Percentiles rank a stretch among this genome's conserved stretches.
Conservation (phyloP, 345 rosid species). For the Turritis glabra region DNA sequence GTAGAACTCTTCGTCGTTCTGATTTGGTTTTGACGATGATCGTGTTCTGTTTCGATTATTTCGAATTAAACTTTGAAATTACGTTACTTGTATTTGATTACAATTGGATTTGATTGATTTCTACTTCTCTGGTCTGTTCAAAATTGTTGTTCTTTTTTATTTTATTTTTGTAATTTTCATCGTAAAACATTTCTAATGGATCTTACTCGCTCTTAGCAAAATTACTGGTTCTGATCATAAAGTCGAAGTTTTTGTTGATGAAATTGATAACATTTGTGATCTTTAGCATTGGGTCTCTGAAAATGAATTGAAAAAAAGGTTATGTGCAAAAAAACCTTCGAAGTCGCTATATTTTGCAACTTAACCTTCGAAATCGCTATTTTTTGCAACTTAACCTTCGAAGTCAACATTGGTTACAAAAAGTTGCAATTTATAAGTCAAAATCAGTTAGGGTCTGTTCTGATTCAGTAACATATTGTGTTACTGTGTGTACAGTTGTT, state of each 20-base stretch:
- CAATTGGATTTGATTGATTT: too few relatives aligned
- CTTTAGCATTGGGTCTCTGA: background rate
- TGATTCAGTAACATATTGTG: background rate
- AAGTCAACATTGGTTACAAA: too few relatives aligned
- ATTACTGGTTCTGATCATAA: too few relatives aligned
- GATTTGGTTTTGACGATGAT: background rate
- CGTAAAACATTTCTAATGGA: background rate
- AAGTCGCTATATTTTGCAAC: too few relatives aligned
- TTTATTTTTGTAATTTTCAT: too few relatives aligned
- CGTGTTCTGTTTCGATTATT: background rate
- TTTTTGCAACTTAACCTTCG: too few relatives aligned
- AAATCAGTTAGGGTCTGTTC: background rate
- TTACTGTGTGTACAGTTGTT: background rate
- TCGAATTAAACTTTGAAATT: too few relatives aligned
- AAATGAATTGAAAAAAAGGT: background rate
- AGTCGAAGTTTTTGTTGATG: background rate
- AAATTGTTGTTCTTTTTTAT: background rate
- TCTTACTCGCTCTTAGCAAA: background rate
- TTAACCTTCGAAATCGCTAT: too few relatives aligned
- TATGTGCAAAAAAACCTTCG: too few relatives aligned
- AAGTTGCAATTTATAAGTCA: too few relatives aligned
- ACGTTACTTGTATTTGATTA: background rate
- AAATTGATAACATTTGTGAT: background rate
- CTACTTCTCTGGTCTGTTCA: background rate
- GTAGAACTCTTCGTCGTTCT: background rate